Conservation (phyloP, 768 basidiomycete genomes). For the Austroboletus festivus region DNA sequence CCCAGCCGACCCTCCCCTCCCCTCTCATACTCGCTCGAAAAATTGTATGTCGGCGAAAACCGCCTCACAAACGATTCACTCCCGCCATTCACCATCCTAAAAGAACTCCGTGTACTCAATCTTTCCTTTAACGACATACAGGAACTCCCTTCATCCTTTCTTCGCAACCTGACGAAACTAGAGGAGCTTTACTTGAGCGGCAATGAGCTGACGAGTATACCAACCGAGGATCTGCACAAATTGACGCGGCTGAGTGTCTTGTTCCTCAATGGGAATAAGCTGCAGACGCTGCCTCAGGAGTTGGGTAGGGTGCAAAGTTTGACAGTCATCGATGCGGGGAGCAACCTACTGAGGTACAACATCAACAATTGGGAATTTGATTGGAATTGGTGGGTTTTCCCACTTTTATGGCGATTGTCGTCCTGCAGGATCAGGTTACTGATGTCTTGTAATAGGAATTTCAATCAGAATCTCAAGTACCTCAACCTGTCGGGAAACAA, state of each 20-base stretch:
- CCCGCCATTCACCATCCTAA: conserved; percentile 68
- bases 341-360: conserved; percentile 93
- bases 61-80: conserved; percentile 76
- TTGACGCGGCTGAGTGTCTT: conserved; percentile 68
- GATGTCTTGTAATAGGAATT: conserved; percentile 64
- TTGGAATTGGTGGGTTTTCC: conserved; percentile 85
- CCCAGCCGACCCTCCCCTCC: conserved; percentile 42
- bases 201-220: conserved; percentile 88
- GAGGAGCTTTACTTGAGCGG: conserved; percentile 92
- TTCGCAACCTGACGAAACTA: conserved; percentile 64
- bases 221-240: conserved; percentile 81
- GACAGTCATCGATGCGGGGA: conserved; percentile 86
- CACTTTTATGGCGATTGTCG: not conserved
- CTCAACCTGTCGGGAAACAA: conserved; percentile 98
- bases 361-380: conserved; percentile 98
- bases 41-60: conserved; percentile 90
- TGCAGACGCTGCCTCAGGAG: conserved; percentile 91
- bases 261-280: conserved; percentile 90
- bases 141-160: conserved; percentile 77
- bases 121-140: conserved; percentile 93
- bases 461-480: conserved; percentile 88
- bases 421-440: not conserved
- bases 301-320: conserved; percentile 78
- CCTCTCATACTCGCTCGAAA: conserved; percentile 68
- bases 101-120: conserved; percentile 79